Evolutionary conservation across 2,329 filamentous ascomycete genomes (phyloP).

Genomic region (Hypoxylon sp.): DNA sequence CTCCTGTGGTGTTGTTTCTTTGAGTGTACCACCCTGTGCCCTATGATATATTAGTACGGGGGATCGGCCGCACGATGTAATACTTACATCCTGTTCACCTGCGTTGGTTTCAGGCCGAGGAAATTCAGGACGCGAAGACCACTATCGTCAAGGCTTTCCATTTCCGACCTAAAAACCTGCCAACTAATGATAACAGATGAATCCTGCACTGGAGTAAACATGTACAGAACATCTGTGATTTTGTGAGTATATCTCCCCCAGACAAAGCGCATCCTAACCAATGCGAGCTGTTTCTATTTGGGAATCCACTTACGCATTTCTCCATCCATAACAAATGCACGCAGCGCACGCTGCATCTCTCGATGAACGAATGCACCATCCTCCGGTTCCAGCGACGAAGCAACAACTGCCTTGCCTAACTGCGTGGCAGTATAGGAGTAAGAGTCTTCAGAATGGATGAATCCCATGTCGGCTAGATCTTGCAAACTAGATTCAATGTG

Average conservation of each 20-base stretch:
- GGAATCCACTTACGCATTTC: conserved; percentile 66
- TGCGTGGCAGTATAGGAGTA: conserved; percentile 68
- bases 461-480: conserved; percentile 63
- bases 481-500: conserved; percentile 67
- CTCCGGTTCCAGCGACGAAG: conserved; percentile 76
- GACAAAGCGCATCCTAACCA: no score
- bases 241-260: conserved; percentile 7
- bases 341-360: conserved; percentile 72
- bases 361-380: conserved; percentile 77
- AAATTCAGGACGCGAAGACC: conserved; percentile 73
- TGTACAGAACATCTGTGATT: conserved; percentile 66
- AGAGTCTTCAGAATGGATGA: conserved; percentile 61
- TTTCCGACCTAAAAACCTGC: conserved; percentile 75
- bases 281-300: no score
- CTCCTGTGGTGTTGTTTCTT: conserved; percentile 68
- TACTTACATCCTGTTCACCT: conserved; percentile 71
- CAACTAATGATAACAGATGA: conserved; percentile 69
- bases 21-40: conserved; percentile 71
- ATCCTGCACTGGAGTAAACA: conserved; percentile 76
- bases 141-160: conserved; percentile 75
- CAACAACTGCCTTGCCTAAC: conserved; percentile 75
- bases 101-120: conserved; percentile 72
- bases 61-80: not conserved
- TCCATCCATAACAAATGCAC: conserved; percentile 80
- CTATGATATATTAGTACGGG: conserved; percentile 50